These are phyloP conservation scores for Thielaviopsis musarum DNA, from an alignment of 2,329 filamentous ascomycete genomes.

Conservation along the genomic window DNA sequence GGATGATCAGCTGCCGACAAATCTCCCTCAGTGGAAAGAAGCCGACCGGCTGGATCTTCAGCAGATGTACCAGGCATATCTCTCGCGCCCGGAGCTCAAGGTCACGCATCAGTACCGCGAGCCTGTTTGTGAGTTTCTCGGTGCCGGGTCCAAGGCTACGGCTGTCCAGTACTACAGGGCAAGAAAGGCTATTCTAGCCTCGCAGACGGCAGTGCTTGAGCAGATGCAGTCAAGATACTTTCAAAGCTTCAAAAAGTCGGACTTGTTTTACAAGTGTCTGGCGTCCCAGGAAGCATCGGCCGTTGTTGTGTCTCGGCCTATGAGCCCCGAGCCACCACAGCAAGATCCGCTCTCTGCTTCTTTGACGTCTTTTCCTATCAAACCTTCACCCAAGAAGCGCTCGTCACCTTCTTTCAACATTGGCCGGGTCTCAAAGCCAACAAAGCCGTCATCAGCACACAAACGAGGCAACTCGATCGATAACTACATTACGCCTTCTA, in stretches of 20 bases:
- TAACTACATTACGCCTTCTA: conserved; percentile 14
- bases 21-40: conserved; percentile 55
- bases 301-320: background rate
- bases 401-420: conserved; percentile 22
- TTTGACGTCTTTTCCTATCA: background rate
- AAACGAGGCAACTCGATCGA: conserved; percentile 19
- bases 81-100: conserved; percentile 66
- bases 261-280: conserved; percentile 90
- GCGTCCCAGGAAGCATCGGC: conserved; percentile 60
- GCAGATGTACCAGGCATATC: conserved; percentile 81
- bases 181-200: conserved; percentile 60
- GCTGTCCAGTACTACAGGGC: conserved; percentile 70
- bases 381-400: background rate
- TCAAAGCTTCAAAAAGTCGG: conserved; percentile 75
- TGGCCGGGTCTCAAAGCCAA: conserved; percentile 22
- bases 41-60: conserved; percentile 76
- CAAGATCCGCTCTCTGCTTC: conserved; percentile 1
- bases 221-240: conserved; percentile 71
- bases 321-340: background rate
- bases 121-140: conserved; percentile 61
- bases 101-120: conserved; percentile 53
- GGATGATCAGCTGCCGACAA: conserved; percentile 39
- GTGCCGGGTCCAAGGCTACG: conserved; percentile 58
- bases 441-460: conserved; percentile 22
- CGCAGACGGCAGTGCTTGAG: conserved; percentile 70